These are phyloP conservation scores for Piper longum DNA, from an alignment of 164 flowering plant genomes.

Conservation along the genomic window DNA sequence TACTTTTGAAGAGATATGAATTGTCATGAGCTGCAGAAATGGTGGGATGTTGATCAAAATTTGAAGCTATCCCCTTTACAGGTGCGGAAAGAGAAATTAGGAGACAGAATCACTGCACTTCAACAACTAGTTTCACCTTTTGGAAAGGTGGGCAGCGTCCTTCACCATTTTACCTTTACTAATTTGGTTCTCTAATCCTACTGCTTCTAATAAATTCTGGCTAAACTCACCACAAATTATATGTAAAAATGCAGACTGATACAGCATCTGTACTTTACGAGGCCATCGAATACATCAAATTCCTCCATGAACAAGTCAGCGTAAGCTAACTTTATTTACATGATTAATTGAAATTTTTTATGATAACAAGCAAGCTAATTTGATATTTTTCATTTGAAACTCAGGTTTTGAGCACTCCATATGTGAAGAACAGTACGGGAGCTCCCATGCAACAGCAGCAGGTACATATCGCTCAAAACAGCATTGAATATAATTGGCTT, in stretches of 20 bases:
- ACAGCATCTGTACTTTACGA: conserved; percentile 73
- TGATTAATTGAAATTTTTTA: too few relatives aligned
- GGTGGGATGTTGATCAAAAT: neutral
- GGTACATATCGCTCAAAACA: conserved; percentile 11
- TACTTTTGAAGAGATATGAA: conserved; percentile 1
- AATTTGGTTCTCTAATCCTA: too few relatives aligned
- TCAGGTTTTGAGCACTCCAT: conserved; percentile 56
- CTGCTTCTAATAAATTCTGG: too few relatives aligned
- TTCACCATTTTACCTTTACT: conserved; percentile 7
- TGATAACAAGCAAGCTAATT: too few relatives aligned
- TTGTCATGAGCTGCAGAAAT: conserved; percentile 2
- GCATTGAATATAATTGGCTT: too few relatives aligned
- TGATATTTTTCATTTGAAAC: neutral
- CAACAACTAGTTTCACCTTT: conserved; percentile 99
- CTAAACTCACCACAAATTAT: too few relatives aligned
- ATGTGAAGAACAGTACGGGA: conserved; percentile 44
- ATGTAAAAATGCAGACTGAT: conserved; percentile 15
- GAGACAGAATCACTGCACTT: conserved; percentile 97
- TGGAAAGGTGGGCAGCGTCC: conserved; percentile 56
- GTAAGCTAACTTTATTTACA: conserved; percentile 26
- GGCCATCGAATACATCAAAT: conserved; percentile 72
- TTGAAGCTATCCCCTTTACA: conserved; percentile 10
- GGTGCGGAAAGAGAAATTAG: conserved; percentile 98
- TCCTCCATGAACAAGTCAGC: conserved; percentile 71
- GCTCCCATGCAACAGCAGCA: conserved; percentile 44